Base-by-base conservation (phyloP, 1,284 basidiomycete species). In the Puccinia hordei region DNA sequence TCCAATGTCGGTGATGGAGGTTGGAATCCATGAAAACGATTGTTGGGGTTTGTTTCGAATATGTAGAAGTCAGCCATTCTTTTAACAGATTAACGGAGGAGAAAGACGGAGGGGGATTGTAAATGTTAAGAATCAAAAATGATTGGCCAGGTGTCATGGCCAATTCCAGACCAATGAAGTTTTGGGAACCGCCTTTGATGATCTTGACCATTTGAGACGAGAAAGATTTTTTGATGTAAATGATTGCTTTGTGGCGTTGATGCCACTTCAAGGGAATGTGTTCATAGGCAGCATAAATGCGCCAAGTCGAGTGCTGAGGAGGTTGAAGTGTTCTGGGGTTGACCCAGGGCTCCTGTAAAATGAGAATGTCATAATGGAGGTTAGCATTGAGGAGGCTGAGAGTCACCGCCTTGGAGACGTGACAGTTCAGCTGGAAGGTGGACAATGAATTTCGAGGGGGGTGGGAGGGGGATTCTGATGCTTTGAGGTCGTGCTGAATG, bases 1-100 rank as follows among this genome's bases (percentile, higher is more conserved):
- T 69, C 66, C 66, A 69, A 33, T 38, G 33, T 19, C 33, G 66
- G 33, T 69, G 66, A n/a, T 69, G 66, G 2, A 69, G 35, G n/a
- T 69, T 69, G 2, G 66, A 41, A 24, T 69, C 66, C 35, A 46
- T 69, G 30, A 69, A 24, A n/a, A 69, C 15, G 38, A 69, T 35
- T 5, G 46, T 2, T 22, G 69, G 69, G 27, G 22, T 9, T 10
- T 53, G 41, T 30, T 24, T 44, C 2, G 35, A 30, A 22, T n/a
- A 51, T 6, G 51, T 3, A 49, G 9, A 10, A 10, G 24, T n/a
- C 19, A 73, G 69, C 69, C 69, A 73, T 2, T 17, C 2, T 15
- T 53, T 30, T 5, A 73, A 30, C 4, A 27, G 8, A 2, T 17
- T 13, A 17, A 73, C 22, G 10, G 44, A 10, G 4, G 24, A 15